A percentile compares a stretch with the other conserved stretches of the same genome.
Conservation (phyloP, 441 rosid species). For the Mallotus repandus region DNA sequence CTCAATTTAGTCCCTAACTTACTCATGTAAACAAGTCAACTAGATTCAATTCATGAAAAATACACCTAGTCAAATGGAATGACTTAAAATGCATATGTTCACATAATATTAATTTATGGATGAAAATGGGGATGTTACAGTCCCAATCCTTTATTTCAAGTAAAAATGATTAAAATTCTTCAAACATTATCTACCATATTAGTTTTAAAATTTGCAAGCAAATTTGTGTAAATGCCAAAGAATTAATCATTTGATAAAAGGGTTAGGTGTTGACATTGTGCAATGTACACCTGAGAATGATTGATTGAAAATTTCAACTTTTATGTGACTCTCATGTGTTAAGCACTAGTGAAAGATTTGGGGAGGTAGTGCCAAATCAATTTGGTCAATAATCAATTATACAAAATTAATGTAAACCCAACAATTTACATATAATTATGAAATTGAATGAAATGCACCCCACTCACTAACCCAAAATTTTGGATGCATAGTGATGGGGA, state of each 20-base stretch:
- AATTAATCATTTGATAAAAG: neutral
- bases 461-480: conserved; percentile 14
- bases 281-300: conserved; percentile 19
- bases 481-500: neutral
- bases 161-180: neutral
- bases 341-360: conserved; percentile 31
- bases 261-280: conserved; percentile 14
- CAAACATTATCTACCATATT: neutral
- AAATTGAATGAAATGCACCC: neutral
- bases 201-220: neutral
- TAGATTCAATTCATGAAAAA: too few species aligned
- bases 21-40: too few species aligned
- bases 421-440: neutral
- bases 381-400: neutral
- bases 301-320: conserved; percentile 3
- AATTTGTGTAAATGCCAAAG: neutral
- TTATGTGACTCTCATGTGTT: conserved; percentile 28
- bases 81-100: too few species aligned
- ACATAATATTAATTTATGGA: too few species aligned
- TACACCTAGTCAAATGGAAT: too few species aligned
- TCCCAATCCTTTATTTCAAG: too few species aligned
- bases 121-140: too few species aligned
- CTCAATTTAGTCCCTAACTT: too few species aligned
- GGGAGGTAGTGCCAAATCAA: conserved; percentile 17
- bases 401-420: neutral